Base-by-base conservation (phyloP, 495 filamentous ascomycete species). In the Rhypophila decipiens region DNA sequence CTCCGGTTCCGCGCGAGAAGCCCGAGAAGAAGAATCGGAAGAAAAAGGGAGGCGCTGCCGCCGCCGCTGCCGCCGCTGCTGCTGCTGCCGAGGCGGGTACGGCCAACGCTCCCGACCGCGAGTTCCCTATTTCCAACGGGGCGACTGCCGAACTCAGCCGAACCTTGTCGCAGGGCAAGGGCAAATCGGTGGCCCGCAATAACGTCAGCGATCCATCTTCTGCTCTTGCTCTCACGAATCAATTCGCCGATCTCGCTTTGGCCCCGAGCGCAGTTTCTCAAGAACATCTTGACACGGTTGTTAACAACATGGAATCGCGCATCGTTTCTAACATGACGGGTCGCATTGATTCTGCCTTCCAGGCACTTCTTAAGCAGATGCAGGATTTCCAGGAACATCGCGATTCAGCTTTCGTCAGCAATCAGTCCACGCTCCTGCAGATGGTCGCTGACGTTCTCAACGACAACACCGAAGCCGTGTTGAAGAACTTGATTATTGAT, bases 401-500 rank as follows among this genome's bases (percentile, higher is more conserved):
- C 31, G 61, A 64, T 29, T 46, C 53, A 4, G 54, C 57, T 18
- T 64, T 62, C 35, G 50, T 49, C 22, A 61, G 55, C 47, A 71
- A 66, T 46, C 70, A 74, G 50, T 67, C 64, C 9, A 52, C 67
- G 11, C 55, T 99, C 24, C 76, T 99, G 42, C 85, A 88, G 18
- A 74, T 95, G 36, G 87, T 99, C 8, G 93, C 89, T 1, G 82
- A 78, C 42, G 91, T 93, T 11, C 73, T 99, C 17, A 86, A 88
- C 17, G 84, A 93, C 38, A 97, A 96, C 51, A 87, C 94, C 23
- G 89, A 96, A 62, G 78, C 83, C 55, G 85, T 83, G 20, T 74
- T 96, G 24, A 69, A 78, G 21, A 78, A 77, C 22, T 84, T 94
- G 46, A 78, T 95, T 42, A 74, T 72, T 21, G 66, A 70, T 35